Evolutionary conservation across 1,139 yeast genomes (phyloP).

Genomic region (Yamadazyma membranifaciens): DNA sequence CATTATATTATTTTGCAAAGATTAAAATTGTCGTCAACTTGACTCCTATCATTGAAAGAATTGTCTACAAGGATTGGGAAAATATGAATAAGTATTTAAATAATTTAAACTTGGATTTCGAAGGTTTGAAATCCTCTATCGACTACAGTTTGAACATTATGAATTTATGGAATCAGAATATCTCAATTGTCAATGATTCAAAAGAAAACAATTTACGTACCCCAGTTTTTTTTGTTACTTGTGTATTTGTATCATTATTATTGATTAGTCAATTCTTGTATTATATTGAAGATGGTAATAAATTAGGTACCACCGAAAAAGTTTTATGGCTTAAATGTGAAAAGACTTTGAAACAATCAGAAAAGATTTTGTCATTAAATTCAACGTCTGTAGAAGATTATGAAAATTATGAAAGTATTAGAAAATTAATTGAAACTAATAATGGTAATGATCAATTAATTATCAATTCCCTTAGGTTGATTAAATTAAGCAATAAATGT

Average conservation of each 20-base stretch:
- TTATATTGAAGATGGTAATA: conserved; percentile 43
- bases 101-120: conserved; percentile 44
- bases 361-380: conserved; percentile 25
- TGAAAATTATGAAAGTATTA: conserved; percentile 33
- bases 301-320: conserved; percentile 32
- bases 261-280: conserved; percentile 61
- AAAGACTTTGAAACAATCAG: conserved; percentile 53
- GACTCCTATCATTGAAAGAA: conserved; percentile 54
- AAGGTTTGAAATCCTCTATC: conserved; percentile 58
- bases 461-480: conserved; percentile 17
- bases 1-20: conserved; percentile 61
- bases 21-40: conserved; percentile 59
- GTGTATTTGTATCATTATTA: conserved; percentile 60
- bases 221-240: conserved; percentile 70
- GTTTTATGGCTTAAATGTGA: conserved; percentile 55
- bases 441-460: conserved; percentile 16
- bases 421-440: conserved; percentile 18
- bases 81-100: conserved; percentile 57
- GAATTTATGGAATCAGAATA: conserved; percentile 68
- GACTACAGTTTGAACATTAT: conserved; percentile 57
- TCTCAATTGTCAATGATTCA: conserved; percentile 59
- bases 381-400: conserved; percentile 11
- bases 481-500: conserved; percentile 49
- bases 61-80: conserved; percentile 64
- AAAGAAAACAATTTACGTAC: conserved; percentile 66